Evolutionary conservation across 331 rosid species (phyloP).

Genomic region (Pyrus hybrid): DNA sequence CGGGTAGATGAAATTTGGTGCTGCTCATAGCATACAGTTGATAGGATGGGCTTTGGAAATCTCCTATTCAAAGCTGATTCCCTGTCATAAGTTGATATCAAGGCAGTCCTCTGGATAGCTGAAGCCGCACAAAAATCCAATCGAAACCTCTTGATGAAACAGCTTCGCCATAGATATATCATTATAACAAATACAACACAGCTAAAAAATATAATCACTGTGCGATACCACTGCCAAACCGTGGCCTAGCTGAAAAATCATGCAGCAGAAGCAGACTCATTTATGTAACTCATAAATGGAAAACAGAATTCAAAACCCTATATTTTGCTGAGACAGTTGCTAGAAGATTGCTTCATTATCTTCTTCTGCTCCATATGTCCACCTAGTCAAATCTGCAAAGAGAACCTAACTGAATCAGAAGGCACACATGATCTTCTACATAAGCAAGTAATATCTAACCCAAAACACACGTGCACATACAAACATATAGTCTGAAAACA

Average conservation of each 20-base stretch:
- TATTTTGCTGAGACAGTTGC: background rate
- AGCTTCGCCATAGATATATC: slow-evolving; percentile 11
- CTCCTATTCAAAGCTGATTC: background rate
- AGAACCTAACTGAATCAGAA: background rate
- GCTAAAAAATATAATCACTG: background rate
- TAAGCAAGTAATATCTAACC: background rate
- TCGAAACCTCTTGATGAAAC: background rate
- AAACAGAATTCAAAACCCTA: background rate
- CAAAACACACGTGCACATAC: background rate
- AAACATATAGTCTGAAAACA: background rate
- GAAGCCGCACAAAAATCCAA: slow-evolving; percentile 9
- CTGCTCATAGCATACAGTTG: background rate
- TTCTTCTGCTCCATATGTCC: background rate
- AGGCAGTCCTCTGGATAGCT: background rate
- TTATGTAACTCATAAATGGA: background rate
- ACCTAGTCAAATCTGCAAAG: background rate
- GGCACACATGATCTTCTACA: background rate
- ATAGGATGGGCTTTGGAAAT: background rate
- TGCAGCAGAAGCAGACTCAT: background rate
- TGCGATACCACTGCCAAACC: background rate
- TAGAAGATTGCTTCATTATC: background rate
- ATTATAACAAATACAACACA: background rate
- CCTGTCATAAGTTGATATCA: background rate
- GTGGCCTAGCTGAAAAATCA: background rate
- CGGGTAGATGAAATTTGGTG: background rate